Evolutionary conservation across 2,329 filamentous ascomycete species (phyloP).

Genomic region (Dactylonectria estremocensis): DNA sequence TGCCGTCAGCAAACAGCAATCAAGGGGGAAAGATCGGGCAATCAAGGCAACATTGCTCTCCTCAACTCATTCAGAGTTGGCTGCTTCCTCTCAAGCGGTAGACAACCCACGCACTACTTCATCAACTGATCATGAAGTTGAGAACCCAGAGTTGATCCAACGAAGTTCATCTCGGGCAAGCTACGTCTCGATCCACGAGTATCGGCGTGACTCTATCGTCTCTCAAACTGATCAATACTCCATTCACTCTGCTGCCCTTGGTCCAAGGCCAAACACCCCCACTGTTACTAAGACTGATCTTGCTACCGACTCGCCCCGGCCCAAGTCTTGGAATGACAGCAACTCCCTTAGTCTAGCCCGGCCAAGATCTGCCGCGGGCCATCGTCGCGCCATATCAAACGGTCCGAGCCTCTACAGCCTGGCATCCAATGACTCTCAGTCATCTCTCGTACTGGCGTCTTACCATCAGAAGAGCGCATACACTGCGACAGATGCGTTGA

Average conservation of each 20-base stretch:
- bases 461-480: slow-evolving; percentile 66
- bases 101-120: slow-evolving; percentile 19
- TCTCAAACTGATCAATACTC: slow-evolving; percentile 71
- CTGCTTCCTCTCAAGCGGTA: slow-evolving; percentile 22
- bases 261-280: slow-evolving; percentile 62
- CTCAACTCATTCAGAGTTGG: slow-evolving; percentile 30
- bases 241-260: slow-evolving; percentile 61
- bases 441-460: slow-evolving; percentile 67
- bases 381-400: slow-evolving; percentile 50
- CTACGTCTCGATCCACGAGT: slow-evolving; percentile 67
- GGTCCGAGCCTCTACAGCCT: slow-evolving; percentile 74
- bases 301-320: slow-evolving; percentile 41
- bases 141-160: slow-evolving; percentile 50
- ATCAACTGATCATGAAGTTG: slow-evolving; percentile 24
- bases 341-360: slow-evolving; percentile 36
- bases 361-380: slow-evolving; percentile 42
- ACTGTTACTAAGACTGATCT: slow-evolving; percentile 48
- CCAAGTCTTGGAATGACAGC: slow-evolving; percentile 36
- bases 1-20: slow-evolving; percentile 44
- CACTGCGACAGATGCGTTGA: slow-evolving; percentile 63
- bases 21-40: slow-evolving; percentile 45
- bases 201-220: slow-evolving; percentile 67
- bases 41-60: slow-evolving; percentile 22
- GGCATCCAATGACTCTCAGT: slow-evolving; percentile 69
- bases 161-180: slow-evolving; percentile 63